These are phyloP conservation scores for Trichoderma hamatum DNA, from an alignment of 2,329 filamentous ascomycete genomes.

Conservation along the genomic window DNA sequence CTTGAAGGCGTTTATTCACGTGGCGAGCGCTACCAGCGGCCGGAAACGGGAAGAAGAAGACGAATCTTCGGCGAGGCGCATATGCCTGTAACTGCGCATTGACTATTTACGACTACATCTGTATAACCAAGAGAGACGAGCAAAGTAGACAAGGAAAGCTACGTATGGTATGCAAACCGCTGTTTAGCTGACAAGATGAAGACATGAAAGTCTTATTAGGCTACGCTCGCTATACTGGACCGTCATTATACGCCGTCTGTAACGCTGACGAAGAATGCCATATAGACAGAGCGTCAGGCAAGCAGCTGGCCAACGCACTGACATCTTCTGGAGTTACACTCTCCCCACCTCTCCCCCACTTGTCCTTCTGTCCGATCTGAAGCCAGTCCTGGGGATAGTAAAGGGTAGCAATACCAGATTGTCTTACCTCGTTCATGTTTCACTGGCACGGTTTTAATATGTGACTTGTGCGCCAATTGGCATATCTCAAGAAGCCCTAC, in stretches of 20 bases:
- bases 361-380: neutral
- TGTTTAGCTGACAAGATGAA: neutral
- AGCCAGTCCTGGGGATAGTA: neutral
- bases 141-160: neutral
- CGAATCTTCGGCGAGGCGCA: neutral
- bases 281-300: neutral
- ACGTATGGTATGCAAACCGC: neutral
- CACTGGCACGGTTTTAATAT: neutral
- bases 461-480: neutral
- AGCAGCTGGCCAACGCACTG: neutral
- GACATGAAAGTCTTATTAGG: neutral
- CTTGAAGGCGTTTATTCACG: neutral
- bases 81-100: neutral
- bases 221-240: neutral
- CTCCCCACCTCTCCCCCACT: neutral
- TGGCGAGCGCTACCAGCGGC: conserved; percentile 5
- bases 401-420: neutral
- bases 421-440: neutral
- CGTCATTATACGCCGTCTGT: neutral
- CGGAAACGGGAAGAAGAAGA: neutral
- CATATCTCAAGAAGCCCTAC: neutral
- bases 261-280: neutral
- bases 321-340: conserved; percentile 1
- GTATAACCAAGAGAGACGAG: neutral
- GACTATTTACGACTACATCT: neutral